phyloP scores from a whole-genome alignment of 2,329 filamentous ascomycete genomes.

The Aspergillus sp. region DNA sequence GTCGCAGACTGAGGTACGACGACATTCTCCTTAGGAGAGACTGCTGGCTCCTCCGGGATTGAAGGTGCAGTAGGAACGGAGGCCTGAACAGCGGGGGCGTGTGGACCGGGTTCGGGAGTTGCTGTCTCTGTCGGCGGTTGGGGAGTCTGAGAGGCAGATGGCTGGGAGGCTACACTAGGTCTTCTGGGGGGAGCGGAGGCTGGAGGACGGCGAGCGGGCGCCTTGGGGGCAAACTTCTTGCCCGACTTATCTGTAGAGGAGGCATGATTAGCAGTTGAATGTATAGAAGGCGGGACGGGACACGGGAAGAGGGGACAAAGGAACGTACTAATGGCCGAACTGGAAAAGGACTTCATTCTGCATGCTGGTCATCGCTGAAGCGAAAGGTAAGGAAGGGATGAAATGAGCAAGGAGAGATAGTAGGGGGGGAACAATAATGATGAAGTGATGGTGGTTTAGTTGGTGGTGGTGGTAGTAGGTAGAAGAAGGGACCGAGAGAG shows the following conservation, averaged over 20 bases:
- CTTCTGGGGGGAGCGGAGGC: constrained; percentile 38
- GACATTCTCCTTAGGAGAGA: constrained; percentile 3
- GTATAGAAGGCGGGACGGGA: neutral
- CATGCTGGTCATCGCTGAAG: constrained; percentile 26
- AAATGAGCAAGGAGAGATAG: neutral
- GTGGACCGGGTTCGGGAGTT: constrained; percentile 18
- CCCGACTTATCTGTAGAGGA: constrained; percentile 59
- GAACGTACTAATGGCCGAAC: constrained; percentile 55
- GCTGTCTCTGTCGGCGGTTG: constrained; percentile 24
- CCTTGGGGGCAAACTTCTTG: constrained; percentile 77
- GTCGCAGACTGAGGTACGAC: constrained; percentile 16
- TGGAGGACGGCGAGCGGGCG: constrained; percentile 57
- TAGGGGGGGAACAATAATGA: constrained; percentile 8
- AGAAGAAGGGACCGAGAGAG: neutral
- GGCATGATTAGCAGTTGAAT: constrained; percentile 12
- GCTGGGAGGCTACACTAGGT: constrained; percentile 43
- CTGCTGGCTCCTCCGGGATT: constrained; percentile 18
- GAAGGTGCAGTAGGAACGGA: constrained; percentile 22
- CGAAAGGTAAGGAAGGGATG: neutral
- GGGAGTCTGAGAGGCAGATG: constrained; percentile 28
- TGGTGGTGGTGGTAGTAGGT: constrained; percentile 7
- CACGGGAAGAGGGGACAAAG: neutral
- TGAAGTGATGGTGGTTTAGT: neutral
- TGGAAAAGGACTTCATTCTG: constrained; percentile 53
- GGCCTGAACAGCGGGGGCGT: constrained; percentile 14